phyloP scores from a whole-genome alignment of 2,329 filamentous ascomycete species.

The Cladosporium sp. region DNA sequence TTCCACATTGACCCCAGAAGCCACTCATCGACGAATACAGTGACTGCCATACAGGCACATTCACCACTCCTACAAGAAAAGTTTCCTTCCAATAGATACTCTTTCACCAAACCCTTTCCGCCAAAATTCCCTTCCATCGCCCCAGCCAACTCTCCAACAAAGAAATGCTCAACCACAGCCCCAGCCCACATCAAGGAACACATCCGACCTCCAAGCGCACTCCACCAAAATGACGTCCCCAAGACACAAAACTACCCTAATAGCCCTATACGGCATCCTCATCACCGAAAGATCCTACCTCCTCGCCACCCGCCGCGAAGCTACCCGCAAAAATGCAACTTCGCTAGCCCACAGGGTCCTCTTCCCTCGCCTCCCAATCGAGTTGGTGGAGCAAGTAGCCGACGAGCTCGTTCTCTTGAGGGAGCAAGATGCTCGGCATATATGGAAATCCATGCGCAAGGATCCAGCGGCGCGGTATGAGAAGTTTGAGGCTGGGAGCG shows the following conservation, averaged over 20 bases:
- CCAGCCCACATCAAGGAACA: too few species aligned
- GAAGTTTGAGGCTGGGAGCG: not conserved
- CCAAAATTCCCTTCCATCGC: too few species aligned
- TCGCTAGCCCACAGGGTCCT: not conserved
- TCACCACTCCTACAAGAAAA: too few species aligned
- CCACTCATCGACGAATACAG: too few species aligned
- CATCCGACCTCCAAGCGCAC: too few species aligned
- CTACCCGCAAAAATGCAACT: not conserved
- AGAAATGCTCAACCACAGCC: too few species aligned
- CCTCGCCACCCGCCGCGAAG: not conserved
- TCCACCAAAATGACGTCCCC: too few species aligned
- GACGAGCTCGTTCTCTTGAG: not conserved
- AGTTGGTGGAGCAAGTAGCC: not conserved
- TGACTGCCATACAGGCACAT: too few species aligned
- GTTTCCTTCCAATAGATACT: too few species aligned
- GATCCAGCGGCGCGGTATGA: not conserved
- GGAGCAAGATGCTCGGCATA: not conserved
- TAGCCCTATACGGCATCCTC: constrained; percentile 7
- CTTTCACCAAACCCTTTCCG: too few species aligned
- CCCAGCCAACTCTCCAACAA: too few species aligned
- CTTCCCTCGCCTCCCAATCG: not conserved
- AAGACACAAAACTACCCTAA: not conserved
- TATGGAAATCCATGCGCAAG: not conserved
- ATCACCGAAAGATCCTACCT: constrained; percentile 1
- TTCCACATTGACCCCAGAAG: too few species aligned